Base-by-base conservation (phyloP, 176 grass and related monocot species). In the Rhynchospora breviuscula region DNA sequence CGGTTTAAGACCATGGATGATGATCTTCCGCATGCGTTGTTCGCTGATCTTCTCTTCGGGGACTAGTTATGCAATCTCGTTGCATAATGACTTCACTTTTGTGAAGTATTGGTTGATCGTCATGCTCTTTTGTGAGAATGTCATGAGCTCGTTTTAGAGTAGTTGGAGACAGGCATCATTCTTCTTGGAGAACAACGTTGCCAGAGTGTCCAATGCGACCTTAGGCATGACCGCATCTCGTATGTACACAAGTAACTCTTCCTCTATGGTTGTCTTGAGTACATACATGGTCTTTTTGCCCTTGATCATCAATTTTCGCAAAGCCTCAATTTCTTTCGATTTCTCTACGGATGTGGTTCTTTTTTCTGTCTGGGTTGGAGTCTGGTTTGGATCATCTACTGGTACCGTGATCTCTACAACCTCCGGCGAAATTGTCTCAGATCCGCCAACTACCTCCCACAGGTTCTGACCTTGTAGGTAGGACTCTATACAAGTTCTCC, bases 21-120 rank as follows among this genome's bases (percentile, higher is more conserved):
- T 29, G 26, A 29, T 29, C 26, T 1, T 29, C 26, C 1, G 26
- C 26, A 29, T 29, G 26, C 26, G 26, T 6, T 43, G 6, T 17
- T 87, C n/a, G 1, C 45, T 63, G 0, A 82, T 29, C 60, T 54
- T 63, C 13, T 51, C 58, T 18, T 81, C 26, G 0, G 6, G 18
- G 10, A 22, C 22, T 40, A 82, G 19, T 8, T 87, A 10, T n/a
- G 29, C 46, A 48, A 87, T 82, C n/a, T 61, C 23, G 6, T 17
- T 6, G 22, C 9, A 83, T 47, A 75, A 43, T 14, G n/a, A 35
- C 14, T 83, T 87, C 8, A 83, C 22, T 13, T 87, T 87, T 0
- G 10, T 19, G 54, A 87, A 87, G 4, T 87, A 83, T 87, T 87
- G 10, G 67, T 8, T 83, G 3, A 87, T 83, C 3, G 5, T 43